Evolutionary conservation across 352 stramenopile species (phyloP).

Genomic region (Thalassiosira mediterranea): DNA sequence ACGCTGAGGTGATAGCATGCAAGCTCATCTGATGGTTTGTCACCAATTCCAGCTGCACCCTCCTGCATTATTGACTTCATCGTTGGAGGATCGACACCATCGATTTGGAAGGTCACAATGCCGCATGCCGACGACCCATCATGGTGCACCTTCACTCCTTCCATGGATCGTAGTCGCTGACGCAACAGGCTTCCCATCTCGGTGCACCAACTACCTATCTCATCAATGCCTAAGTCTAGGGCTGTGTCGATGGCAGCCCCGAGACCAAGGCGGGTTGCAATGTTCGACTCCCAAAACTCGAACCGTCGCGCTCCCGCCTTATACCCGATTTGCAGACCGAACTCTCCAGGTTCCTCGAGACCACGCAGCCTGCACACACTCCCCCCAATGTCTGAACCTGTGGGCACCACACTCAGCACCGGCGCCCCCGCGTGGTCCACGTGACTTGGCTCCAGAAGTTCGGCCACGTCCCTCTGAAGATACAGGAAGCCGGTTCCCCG

Average conservation of each 20-base stretch:
- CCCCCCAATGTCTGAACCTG: constrained; percentile 3
- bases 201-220: constrained; percentile 50
- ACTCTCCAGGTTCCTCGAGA: constrained; percentile 43
- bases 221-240: constrained; percentile 56
- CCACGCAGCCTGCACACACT: not conserved
- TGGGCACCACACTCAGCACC: constrained; percentile 24
- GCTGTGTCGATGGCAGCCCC: constrained; percentile 67
- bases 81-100: constrained; percentile 17
- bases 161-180: constrained; percentile 37
- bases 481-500: constrained; percentile 83
- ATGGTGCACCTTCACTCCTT: constrained; percentile 32
- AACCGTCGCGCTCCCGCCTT: constrained; percentile 56
- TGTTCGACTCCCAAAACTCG: constrained; percentile 81
- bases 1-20: constrained; percentile 61
- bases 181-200: constrained; percentile 25
- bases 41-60: not conserved
- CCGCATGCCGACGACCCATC: constrained; percentile 29
- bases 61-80: constrained; percentile 32
- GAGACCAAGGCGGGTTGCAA: constrained; percentile 70
- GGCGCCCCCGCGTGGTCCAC: constrained; percentile 72
- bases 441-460: constrained; percentile 59
- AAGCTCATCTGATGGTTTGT: not conserved
- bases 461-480: constrained; percentile 36
- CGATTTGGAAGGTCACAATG: constrained; percentile 63
- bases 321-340: constrained; percentile 29